Percentiles rank a stretch among this genome's conserved stretches.
Evolutionary conservation across 1,139 yeast genomes (phyloP).

Genomic region (Scheffersomyces cryptocercus): DNA sequence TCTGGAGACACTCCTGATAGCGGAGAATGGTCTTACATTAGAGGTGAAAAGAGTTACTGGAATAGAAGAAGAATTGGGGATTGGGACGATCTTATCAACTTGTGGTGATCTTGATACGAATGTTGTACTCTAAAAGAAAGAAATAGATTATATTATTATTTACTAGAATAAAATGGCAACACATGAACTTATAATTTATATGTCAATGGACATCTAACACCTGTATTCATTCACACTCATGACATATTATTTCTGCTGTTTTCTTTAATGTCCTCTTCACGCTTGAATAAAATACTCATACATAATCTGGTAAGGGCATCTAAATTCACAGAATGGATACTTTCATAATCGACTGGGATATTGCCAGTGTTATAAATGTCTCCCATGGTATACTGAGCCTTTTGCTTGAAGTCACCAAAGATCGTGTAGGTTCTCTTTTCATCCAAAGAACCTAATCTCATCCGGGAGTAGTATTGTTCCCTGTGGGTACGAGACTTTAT

Average conservation of each 20-base stretch:
- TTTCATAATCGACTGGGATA: slow-evolving; percentile 2
- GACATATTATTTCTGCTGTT: neutral
- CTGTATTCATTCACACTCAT: too few species aligned
- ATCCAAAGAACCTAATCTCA: neutral
- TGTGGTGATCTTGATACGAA: slow-evolving; percentile 43
- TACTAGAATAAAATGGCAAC: too few species aligned
- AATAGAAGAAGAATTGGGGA: slow-evolving; percentile 60
- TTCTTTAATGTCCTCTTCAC: slow-evolving; percentile 7
- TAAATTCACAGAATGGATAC: slow-evolving; percentile 5
- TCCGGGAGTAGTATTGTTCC: slow-evolving; percentile 1
- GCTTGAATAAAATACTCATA: slow-evolving; percentile 7
- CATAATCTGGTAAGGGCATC: slow-evolving; percentile 7
- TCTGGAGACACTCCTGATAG: slow-evolving; percentile 39
- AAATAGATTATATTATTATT: too few species aligned
- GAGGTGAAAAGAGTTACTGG: slow-evolving; percentile 79
- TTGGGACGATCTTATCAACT: slow-evolving; percentile 55
- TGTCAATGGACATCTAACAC: too few species aligned
- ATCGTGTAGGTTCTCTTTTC: slow-evolving; percentile 1
- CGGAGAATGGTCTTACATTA: slow-evolving; percentile 60
- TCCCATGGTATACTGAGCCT: neutral
- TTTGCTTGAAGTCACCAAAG: slow-evolving; percentile 2
- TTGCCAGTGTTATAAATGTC: slow-evolving; percentile 2
- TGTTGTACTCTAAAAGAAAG: too few species aligned
- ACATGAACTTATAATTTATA: too few species aligned
- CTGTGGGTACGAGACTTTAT: neutral